Base-by-base conservation (phyloP, 352 stramenopile species). In the Phytophthora tentaculata region DNA sequence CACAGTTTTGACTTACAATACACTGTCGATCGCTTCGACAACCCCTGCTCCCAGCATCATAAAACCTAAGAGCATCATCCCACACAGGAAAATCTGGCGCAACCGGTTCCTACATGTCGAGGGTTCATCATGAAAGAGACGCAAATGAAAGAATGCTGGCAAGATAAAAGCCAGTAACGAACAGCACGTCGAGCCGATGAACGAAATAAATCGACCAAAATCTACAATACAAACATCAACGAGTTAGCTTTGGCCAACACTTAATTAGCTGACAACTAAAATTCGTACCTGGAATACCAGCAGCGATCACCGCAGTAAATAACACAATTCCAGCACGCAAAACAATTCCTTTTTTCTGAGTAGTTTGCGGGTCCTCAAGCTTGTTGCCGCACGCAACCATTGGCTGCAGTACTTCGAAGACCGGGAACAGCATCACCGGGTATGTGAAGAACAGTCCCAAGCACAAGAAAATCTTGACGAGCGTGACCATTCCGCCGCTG, bases 351-450 rank as follows among this genome's bases (percentile, higher is more conserved):
- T 84, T 89, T 35, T 32, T 68, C 22, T 78, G 63, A 17, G 17
- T 77, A 7, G 44, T 41, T 24, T 63, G 51, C 0, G 56, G 24
- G 0, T 49, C 17, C 9, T 71, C 64, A 16, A 73, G 5, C 20
- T 73, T 75, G 44, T 80, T 72, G n/a, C 59, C 55, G 35, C 59
- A 68, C 5, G 28, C 24, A 6, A 89, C 13, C 22, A 82, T 45
- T 20, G 78, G 71, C 24, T 86, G 59, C 1, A 92, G 58, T n/a
- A 94, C 74, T n/a, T 88, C 87, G 67, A 95, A 96, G 6, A 97
- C 89, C 0, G 91, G 93, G 72, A 97, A 97, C 63, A 98, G 88
- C 93, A 98, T 98, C 22, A 98, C 81, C 4, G 93, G 93, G 61
- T 97, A 98, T 45, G 93, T 97, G 53, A 97, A 91, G 71, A 98